Base-by-base conservation (phyloP, 768 basidiomycete species). In the Wakefieldia striispora region DNA sequence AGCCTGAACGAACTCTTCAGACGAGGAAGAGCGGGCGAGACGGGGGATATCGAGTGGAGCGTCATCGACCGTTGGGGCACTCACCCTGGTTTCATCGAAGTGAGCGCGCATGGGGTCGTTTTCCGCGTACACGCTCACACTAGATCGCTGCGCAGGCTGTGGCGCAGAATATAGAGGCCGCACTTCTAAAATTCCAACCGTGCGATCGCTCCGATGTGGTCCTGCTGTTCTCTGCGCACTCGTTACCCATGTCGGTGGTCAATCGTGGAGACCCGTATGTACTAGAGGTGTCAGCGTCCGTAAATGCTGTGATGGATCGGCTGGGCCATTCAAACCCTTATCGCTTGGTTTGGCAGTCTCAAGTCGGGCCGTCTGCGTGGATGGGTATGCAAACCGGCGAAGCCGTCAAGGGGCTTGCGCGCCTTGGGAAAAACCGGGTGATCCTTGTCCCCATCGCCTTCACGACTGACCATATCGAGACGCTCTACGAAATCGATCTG, bases 381-480 rank as follows among this genome's bases (percentile, higher is more conserved):
- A 91, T 98, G 81, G 97, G 97, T 4, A 93, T 92, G 74, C 94
- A 97, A 69, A 99, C 97, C 2, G 76, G 81, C 16, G 93, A 91
- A 45, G 90, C 94, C 39, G 72, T 99, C 64, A 92, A 97, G 75
- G 90, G 89, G 16, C 76, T 91, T 37, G 86, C 87, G 44, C 79
- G 84, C 16, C 72, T 90, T 35, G 88, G 87, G 26, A 80, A 77
- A 65, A 91, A 89, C 67, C 81, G 84, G 54, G 84, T 78, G 4
- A 77, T 97, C 48, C 73, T 98, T 34, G 83, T 99, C 7, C 97
- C 97, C 0, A 94, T 99, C 54, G 97, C 97, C 21, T 99, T 99
- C 73, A 99, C 97, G 13, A 94, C 88, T 66, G 97, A 99, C 70
- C 97, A 99, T 67, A 98, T 99, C 62, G 97, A 99, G 75, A 99